These are phyloP conservation scores for Alternaria atra DNA, from an alignment of 2,329 filamentous ascomycete species.

Conservation along the genomic window DNA sequence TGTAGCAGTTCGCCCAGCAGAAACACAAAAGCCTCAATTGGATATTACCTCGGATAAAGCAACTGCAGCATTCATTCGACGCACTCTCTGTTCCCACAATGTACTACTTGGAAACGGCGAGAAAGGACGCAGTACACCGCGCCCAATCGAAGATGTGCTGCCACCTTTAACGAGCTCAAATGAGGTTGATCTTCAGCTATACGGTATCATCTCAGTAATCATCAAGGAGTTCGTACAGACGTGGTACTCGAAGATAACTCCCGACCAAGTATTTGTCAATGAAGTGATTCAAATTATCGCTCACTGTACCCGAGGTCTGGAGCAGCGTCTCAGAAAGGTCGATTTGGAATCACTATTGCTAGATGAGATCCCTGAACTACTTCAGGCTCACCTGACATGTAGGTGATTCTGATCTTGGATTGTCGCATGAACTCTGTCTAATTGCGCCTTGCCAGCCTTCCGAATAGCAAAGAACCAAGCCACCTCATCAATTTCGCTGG, in stretches of 20 bases:
- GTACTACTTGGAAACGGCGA: conserved; percentile 60
- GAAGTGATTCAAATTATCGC: conserved; percentile 91
- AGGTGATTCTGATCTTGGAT: conserved; percentile 43
- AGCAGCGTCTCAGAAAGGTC: conserved; percentile 82
- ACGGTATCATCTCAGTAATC: conserved; percentile 89
- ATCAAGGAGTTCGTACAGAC: conserved; percentile 88
- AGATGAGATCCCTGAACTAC: conserved; percentile 84
- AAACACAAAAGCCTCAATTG: conserved; percentile 36
- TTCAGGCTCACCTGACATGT: conserved; percentile 85
- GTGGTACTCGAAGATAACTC: conserved; percentile 93
- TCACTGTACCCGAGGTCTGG: conserved; percentile 86
- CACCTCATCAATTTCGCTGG: conserved; percentile 66
- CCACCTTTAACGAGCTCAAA: conserved; percentile 94
- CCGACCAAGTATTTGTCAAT: conserved; percentile 85
- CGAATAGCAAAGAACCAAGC: conserved; percentile 69
- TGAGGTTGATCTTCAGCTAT: conserved; percentile 91
- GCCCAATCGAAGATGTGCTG: conserved; percentile 80
- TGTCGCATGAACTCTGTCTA: conserved; percentile 34
- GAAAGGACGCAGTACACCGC: conserved; percentile 64
- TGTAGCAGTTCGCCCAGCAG: conserved; percentile 25
- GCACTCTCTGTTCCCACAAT: conserved; percentile 79
- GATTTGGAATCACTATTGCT: conserved; percentile 84
- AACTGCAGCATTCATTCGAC: conserved; percentile 82
- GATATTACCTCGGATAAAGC: conserved; percentile 74
- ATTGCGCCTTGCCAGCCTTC: conserved; percentile 67